Evolutionary conservation across 306 rosid species (phyloP).

Genomic region (Quercus suber): DNA sequence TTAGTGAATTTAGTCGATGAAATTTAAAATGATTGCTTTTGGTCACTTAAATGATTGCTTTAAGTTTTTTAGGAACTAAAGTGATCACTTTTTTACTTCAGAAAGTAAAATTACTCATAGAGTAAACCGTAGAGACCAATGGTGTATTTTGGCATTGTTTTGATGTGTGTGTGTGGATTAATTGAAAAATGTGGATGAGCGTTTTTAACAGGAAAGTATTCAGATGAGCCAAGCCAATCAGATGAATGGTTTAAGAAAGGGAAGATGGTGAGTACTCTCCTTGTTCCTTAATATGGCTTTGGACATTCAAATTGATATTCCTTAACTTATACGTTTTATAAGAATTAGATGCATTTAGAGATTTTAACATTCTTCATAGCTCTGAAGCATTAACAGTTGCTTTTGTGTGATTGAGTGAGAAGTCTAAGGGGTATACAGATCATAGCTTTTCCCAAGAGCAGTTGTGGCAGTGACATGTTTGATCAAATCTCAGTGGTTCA

Average conservation of each 20-base stretch:
- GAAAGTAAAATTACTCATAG: too few species aligned
- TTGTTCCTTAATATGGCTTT: not conserved
- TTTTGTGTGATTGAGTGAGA: too few species aligned
- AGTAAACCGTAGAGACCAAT: too few species aligned
- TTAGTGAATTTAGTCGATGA: too few species aligned
- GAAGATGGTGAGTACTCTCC: constrained; percentile 46
- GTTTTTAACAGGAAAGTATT: constrained; percentile 69
- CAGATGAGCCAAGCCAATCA: constrained; percentile 73
- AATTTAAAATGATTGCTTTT: too few species aligned
- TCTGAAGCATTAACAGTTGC: not conserved
- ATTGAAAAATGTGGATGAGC: constrained; percentile 11
- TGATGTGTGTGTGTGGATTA: not conserved
- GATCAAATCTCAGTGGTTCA: not conserved
- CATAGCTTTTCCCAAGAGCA: too few species aligned
- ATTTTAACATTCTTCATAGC: not conserved
- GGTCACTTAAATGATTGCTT: too few species aligned
- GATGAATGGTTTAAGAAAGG: constrained; percentile 94
- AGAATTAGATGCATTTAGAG: not conserved
- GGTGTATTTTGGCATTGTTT: not conserved
- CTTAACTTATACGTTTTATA: not conserved
- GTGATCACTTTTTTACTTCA: not conserved
- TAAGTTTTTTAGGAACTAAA: not conserved
- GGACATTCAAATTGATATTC: not conserved
- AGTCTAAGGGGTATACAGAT: too few species aligned
- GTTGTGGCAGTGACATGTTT: not conserved